phyloP scores from a whole-genome alignment of 306 rosid genomes.

The Cucurbita maxima region DNA sequence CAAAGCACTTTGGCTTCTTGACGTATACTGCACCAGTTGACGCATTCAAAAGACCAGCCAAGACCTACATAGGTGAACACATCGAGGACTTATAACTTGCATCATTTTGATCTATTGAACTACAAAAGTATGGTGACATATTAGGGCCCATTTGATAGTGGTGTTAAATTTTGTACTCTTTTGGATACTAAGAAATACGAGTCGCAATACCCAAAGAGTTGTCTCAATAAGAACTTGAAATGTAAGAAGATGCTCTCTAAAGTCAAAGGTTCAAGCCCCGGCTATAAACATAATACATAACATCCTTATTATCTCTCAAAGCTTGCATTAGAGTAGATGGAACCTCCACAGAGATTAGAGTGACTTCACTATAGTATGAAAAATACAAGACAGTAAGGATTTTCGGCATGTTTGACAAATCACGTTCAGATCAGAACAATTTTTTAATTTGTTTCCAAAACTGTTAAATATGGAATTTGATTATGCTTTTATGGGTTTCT shows the following conservation, averaged over 20 bases:
- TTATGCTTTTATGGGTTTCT: too few relatives aligned
- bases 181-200: not conserved
- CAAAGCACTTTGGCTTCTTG: constrained; percentile 53
- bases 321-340: not conserved
- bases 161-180: not conserved
- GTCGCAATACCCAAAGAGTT: not conserved
- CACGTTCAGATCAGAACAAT: not conserved
- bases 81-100: not conserved
- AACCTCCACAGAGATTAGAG: not conserved
- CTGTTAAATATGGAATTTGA: not conserved
- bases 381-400: not conserved
- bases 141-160: not conserved
- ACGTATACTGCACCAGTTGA: constrained; percentile 41
- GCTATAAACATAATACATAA: not conserved
- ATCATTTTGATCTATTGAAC: not conserved
- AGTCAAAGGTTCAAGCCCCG: not conserved
- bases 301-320: not conserved
- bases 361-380: not conserved
- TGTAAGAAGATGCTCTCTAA: not conserved
- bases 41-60: constrained; percentile 73
- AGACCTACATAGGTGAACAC: constrained; percentile 29
- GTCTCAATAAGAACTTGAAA: not conserved
- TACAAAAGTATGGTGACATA: not conserved
- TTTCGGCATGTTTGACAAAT: not conserved
- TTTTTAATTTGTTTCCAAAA: not conserved